These are phyloP conservation scores for Handroanthus guayacan DNA, from an alignment of 257 asterid species.

Conservation along the genomic window DNA sequence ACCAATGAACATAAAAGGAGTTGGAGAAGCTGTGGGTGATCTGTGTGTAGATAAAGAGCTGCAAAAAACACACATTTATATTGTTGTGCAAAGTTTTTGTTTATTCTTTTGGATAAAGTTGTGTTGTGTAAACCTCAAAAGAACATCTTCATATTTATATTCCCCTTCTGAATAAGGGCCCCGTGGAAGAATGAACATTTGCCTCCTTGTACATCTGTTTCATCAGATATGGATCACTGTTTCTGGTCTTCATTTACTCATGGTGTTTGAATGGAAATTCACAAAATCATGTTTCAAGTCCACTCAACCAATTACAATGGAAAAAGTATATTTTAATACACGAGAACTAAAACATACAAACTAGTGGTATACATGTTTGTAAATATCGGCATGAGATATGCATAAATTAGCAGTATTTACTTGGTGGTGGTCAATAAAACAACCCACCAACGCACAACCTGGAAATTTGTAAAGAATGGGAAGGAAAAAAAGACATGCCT, in stretches of 20 bases:
- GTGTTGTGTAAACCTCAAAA: conserved; percentile 56
- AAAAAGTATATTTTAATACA: neutral
- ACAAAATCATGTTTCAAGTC: neutral
- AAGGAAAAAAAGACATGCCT: neutral
- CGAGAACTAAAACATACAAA: neutral
- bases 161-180: conserved; percentile 56
- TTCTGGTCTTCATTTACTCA: neutral
- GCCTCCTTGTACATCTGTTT: neutral
- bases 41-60: conserved; percentile 69
- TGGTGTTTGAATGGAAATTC: neutral
- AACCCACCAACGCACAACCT: neutral
- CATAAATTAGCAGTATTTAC: conserved; percentile 21
- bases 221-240: neutral
- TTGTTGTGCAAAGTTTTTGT: conserved; percentile 54
- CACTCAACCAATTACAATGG: neutral
- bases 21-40: conserved; percentile 44
- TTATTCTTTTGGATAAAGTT: conserved; percentile 35
- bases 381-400: conserved; percentile 56
- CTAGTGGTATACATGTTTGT: neutral
- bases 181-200: conserved; percentile 38
- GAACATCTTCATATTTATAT: conserved; percentile 45
- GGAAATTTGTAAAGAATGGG: neutral
- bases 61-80: conserved; percentile 52
- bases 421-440: neutral
- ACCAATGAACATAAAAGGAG: conserved; percentile 35